Percentiles rank a stretch among this genome's conserved stretches.
These are phyloP conservation scores for Claviceps quebecensis DNA, from an alignment of 2,329 filamentous ascomycete genomes.

Conservation along the genomic window DNA sequence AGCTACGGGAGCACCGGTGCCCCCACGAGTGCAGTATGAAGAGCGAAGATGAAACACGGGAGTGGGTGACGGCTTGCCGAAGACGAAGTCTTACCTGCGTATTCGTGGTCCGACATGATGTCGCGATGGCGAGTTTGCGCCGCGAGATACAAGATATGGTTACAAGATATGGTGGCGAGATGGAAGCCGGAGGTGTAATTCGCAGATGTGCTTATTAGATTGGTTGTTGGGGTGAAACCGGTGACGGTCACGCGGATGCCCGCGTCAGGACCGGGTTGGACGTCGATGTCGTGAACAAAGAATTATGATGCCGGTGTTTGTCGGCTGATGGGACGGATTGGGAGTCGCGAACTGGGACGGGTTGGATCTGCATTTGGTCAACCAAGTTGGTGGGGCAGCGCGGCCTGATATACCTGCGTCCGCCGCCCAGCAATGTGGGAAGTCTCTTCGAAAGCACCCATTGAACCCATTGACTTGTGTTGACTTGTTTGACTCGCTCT, in stretches of 20 bases:
- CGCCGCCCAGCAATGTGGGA: no score
- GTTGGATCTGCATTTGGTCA: neutral
- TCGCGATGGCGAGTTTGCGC: neutral
- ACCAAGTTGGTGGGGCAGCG: conserved; percentile 2
- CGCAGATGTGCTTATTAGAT: no score
- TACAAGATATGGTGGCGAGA: no score
- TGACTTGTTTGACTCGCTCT: no score
- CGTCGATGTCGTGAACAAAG: neutral
- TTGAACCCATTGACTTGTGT: no score
- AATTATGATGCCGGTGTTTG: no score
- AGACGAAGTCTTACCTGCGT: conserved; percentile 35
- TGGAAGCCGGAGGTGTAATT: no score
- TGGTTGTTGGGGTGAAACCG: neutral
- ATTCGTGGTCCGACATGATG: conserved; percentile 52
- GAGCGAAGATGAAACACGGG: neutral
- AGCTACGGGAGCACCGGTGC: neutral
- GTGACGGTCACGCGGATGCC: neutral
- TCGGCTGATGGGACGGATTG: neutral
- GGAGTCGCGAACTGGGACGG: neutral
- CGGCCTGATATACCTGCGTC: neutral
- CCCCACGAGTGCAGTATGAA: neutral
- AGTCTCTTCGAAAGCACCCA: neutral
- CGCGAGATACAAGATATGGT: no score
- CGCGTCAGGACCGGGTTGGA: neutral
- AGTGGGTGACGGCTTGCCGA: neutral